Conservation (phyloP, 352 stramenopile genomes). For the Phytophthora sansomeana region DNA sequence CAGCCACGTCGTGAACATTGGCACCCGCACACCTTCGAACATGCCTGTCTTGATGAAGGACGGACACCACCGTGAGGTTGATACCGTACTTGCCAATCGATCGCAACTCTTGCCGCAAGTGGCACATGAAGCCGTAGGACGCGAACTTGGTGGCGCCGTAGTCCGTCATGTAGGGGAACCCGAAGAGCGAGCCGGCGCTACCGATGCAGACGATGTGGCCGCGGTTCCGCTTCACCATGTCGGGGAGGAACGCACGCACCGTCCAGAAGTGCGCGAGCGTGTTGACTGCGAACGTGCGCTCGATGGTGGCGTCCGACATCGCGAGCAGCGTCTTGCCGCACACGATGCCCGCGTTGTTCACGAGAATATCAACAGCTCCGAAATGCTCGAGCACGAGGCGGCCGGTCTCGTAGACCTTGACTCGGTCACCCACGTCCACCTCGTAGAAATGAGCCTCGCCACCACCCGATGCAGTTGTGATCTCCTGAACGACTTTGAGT, state of each 20-base stretch:
- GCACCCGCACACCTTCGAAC: conserved; percentile 49
- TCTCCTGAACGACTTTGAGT: conserved; percentile 26
- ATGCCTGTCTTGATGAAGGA: conserved; percentile 59
- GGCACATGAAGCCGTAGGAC: conserved; percentile 34
- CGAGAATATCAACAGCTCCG: conserved; percentile 38
- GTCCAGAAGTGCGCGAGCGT: conserved; percentile 48
- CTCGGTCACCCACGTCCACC: conserved; percentile 24
- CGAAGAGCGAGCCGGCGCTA: conserved; percentile 41
- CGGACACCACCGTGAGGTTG: conserved; percentile 48
- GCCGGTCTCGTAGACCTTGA: conserved; percentile 17
- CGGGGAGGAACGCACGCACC: conserved; percentile 39
- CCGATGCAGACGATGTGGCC: conserved; percentile 45
- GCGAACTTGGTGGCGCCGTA: conserved; percentile 50
- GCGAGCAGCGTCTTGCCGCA: conserved; percentile 38
- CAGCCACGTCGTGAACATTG: conserved; percentile 43
- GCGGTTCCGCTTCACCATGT: conserved; percentile 37
- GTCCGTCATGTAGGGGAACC: conserved; percentile 44
- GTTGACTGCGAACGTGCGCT: conserved; percentile 46
- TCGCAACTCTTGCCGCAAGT: conserved; percentile 49
- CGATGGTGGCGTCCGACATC: conserved; percentile 33
- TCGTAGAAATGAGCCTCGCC: conserved; percentile 33
- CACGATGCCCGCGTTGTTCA: conserved; percentile 55
- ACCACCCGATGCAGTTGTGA: conserved; percentile 10
- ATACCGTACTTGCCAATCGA: conserved; percentile 36
- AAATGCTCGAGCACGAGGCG: conserved; percentile 18